Conservation (phyloP, 2,329 filamentous ascomycete species). For the Fusarium sp. region DNA sequence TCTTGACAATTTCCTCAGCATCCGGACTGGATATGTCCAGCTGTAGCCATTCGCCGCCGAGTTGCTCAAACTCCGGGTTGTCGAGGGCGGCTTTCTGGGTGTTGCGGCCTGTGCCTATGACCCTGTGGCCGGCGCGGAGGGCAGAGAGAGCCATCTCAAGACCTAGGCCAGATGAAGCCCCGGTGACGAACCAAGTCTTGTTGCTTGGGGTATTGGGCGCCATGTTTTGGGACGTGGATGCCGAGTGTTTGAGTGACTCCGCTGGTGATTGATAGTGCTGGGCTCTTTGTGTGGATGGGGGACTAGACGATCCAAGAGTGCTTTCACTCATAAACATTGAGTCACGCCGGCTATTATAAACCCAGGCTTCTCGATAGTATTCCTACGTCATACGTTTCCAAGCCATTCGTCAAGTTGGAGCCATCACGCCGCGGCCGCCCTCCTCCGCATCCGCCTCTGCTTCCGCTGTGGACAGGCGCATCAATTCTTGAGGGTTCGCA, state of each 20-base stretch:
- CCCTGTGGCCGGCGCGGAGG: constrained; percentile 10
- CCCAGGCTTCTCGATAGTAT: accelerated
- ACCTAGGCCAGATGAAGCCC: constrained; percentile 10
- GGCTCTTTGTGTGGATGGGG: not conserved
- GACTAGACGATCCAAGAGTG: not conserved
- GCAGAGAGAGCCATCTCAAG: constrained; percentile 17
- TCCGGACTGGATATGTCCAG: not conserved
- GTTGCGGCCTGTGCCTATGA: constrained; percentile 14
- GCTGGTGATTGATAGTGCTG: not conserved
- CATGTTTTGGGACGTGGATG: not conserved
- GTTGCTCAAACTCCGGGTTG: not conserved
- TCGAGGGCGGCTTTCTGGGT: not conserved
- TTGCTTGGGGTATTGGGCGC: not conserved
- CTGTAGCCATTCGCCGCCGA: constrained; percentile 6
- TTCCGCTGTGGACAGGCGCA: not conserved
- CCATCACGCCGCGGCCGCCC: not conserved
- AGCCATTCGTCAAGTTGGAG: not conserved
- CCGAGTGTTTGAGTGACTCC: not conserved
- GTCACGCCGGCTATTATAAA: not conserved
- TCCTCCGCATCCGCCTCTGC: not conserved
- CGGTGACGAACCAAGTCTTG: constrained; percentile 10
- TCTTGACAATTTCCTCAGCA: not conserved
- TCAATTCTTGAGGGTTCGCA: not conserved
- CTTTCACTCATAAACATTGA: not conserved
- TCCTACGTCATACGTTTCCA: not conserved